Evolutionary conservation across 352 stramenopile genomes (phyloP), one percentile per base, ranked within the genome.

Genomic region (Pythium volutum): DNA sequence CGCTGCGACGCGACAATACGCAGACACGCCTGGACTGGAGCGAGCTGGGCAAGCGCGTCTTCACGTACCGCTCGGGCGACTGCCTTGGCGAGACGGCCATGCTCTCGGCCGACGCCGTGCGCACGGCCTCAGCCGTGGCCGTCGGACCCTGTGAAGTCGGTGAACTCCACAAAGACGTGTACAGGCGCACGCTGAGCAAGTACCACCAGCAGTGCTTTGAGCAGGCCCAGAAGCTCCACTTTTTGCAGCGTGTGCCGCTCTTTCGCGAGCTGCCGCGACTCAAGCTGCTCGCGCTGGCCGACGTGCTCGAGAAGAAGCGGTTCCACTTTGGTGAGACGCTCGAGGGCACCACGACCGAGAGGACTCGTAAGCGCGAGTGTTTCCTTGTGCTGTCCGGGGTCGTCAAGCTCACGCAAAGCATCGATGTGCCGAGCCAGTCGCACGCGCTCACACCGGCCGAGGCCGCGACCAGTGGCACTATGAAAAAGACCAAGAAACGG

Each of bases 31-130:
- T 54, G 1, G 45, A 57, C 46, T 36, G 20, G 26, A 34, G 45
- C 18, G 20, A 67, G 15, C 69, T 81, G 38, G 75, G 75, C 22
- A 72, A 70, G 29, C 63, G 73, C 7, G 75, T 84, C 8, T 84
- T 80, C 59, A 77, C 71, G 42, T 84, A 84, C 33, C 73, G 71
- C 43, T 64, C 67, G 14, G 75, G 75, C 22, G 75, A 84, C 33
- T 64, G 69, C 56, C 78, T 84, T 67, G 75, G 75, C 4, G 75
- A 84, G 54, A 81, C 75, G 0, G 75, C 75, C 4, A 78, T 88
- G 70, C 84, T 88, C 47, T 77, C 71, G 10, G 70, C 56, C 36
- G 78, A 82, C 4, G 71, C 68, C n/a, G 67, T 63, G 16, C 74
- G 78, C 34, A 88, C 78, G 39, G 78, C 78, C 11, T 82, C 78